phyloP scores from a whole-genome alignment of 257 asterid species.

The Knoxia roxburghii region DNA sequence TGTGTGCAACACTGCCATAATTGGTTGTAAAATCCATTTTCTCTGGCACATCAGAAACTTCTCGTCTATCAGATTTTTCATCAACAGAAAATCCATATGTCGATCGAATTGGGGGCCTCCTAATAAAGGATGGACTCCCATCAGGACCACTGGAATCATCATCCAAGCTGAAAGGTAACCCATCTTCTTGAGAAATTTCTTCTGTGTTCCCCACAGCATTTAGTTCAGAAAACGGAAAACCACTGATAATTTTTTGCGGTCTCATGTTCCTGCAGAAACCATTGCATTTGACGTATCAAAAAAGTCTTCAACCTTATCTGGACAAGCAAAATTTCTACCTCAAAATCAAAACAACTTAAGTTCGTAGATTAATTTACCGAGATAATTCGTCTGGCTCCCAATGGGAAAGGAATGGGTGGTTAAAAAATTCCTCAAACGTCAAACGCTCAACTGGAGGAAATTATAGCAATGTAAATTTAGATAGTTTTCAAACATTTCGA shows the following conservation, averaged over 20 bases:
- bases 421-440: constrained; percentile 88
- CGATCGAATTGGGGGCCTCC: constrained; percentile 43
- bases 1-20: constrained; percentile 23
- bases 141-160: constrained; percentile 50
- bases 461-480: not conserved
- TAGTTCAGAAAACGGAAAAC: constrained; percentile 38
- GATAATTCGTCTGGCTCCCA: constrained; percentile 42
- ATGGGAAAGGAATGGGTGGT: constrained; percentile 76
- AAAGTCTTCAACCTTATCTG: not conserved
- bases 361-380: constrained; percentile 41
- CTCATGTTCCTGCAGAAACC: constrained; percentile 40
- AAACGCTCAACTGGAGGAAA: constrained; percentile 63
- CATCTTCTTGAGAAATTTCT: constrained; percentile 57
- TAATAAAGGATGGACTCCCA: constrained; percentile 42
- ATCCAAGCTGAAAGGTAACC: constrained; percentile 66
- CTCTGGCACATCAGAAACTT: constrained; percentile 31
- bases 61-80: constrained; percentile 40
- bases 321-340: constrained; percentile 6
- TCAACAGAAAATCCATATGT: constrained; percentile 60
- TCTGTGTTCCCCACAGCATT: constrained; percentile 30
- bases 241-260: constrained; percentile 38
- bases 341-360: constrained; percentile 18
- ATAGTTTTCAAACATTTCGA: not conserved
- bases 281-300: constrained; percentile 3
- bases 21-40: constrained; percentile 26